Conservation (phyloP, 2,329 filamentous ascomycete genomes). For the Stylonectria norvegica region DNA sequence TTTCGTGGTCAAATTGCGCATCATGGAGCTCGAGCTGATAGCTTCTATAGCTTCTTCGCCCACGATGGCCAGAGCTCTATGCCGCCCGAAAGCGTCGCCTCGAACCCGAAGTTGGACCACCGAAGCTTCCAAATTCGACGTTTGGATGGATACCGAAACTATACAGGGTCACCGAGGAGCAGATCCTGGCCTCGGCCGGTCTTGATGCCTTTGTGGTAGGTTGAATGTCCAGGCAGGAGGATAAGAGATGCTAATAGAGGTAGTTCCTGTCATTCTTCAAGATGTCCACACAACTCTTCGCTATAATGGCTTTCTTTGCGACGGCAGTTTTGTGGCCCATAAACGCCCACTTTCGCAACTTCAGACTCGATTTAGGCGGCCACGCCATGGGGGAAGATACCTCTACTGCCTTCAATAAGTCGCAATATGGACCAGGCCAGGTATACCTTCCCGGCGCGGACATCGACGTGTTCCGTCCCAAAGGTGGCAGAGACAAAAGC, state of each 20-base stretch:
- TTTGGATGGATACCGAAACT: constrained; percentile 92
- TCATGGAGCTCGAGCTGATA: neutral
- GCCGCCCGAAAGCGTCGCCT: constrained; percentile 79
- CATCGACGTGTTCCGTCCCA: constrained; percentile 26
- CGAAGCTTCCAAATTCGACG: constrained; percentile 75
- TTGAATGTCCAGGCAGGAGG: constrained; percentile 13
- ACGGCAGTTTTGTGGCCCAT: constrained; percentile 79
- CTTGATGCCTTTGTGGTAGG: constrained; percentile 88
- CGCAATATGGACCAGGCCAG: constrained; percentile 11
- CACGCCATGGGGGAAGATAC: constrained; percentile 2
- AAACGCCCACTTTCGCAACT: constrained; percentile 60
- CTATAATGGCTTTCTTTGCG: constrained; percentile 77
- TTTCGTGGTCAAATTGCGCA: no score
- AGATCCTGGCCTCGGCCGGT: constrained; percentile 84
- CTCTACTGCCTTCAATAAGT: constrained; percentile 2
- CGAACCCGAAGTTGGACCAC: constrained; percentile 58
- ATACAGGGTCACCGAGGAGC: constrained; percentile 80
- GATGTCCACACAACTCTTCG: constrained; percentile 83
- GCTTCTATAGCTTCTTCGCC: constrained; percentile 66
- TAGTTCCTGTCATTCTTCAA: constrained; percentile 91
- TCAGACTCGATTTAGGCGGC: constrained; percentile 2
- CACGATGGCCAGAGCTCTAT: constrained; percentile 89
- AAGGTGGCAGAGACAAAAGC: constrained; percentile 33
- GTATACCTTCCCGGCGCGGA: constrained; percentile 12
- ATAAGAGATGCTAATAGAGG: constrained; percentile 13